Evolutionary conservation across 2,329 filamentous ascomycete genomes (phyloP), one percentile per base, ranked within the genome.

Genomic region (Phyllosticta citriasiana): DNA sequence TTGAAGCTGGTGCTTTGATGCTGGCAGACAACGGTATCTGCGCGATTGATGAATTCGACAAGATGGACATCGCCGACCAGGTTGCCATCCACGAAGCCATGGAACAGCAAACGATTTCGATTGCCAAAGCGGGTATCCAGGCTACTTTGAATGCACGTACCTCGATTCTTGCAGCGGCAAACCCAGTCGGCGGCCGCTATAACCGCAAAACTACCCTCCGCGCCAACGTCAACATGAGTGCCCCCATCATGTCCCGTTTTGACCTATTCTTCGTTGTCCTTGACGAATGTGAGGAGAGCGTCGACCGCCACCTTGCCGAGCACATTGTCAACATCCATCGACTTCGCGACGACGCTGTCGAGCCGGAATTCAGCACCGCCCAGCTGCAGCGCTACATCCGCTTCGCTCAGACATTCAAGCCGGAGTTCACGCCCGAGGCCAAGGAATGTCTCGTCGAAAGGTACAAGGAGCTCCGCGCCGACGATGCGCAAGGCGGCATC

Each of bases 1-100:
- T 99, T 67, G 94, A 99, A 77, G 94, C 94, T 6, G 94, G 94
- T 78, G 94, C 94, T 12, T 84, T 99, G 62, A 97, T 99, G 94
- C 80, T 99, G 64, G 94, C 94, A 24, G 84, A 97, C 70, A 97
- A 96, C 67, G 94, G 94, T 59, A 95, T 97, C 68, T 99, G 94
- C 75, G 92, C 91, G 63, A 99, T 99, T 72, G 94, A 99, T 72
- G 94, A 99, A 73, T 99, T 99, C 68, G 94, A 99, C 84, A 99
- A 99, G 79, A 99, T 99, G 94, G 94, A 99, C 70, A 89, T 99
- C 64, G 86, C 80, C 58, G 94, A 99, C 73, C 94, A 99, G 77
- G 94, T 99, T 60, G 94, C 94, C 66, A 99, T 99, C 70, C 94
- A 99, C 82, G 94, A 99, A 84, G 94, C 94, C 63, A 99, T 99